A percentile compares a stretch with the other conserved stretches of the same genome.
These are phyloP conservation scores for Ceratonia siliqua DNA, from an alignment of 306 rosid species.

Conservation along the genomic window DNA sequence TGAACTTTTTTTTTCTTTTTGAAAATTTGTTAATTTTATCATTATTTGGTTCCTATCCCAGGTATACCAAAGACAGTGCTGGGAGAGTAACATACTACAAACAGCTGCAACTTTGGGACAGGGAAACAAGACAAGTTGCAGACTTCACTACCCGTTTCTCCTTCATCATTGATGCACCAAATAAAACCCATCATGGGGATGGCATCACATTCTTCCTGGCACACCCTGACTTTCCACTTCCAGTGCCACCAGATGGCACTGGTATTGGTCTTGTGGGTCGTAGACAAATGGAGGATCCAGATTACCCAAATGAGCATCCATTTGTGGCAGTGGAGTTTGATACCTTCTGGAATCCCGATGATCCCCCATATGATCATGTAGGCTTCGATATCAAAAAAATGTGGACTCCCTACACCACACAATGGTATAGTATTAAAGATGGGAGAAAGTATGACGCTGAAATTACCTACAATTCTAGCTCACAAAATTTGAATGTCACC, in stretches of 20 bases:
- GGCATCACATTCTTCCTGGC: slow-evolving; percentile 53
- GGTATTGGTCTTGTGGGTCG: slow-evolving; percentile 30
- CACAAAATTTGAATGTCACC: neutral
- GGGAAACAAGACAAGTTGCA: slow-evolving; percentile 5
- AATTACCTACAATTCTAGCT: slow-evolving; percentile 19
- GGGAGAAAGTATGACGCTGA: slow-evolving; percentile 18
- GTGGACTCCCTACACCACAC: neutral
- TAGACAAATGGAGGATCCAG: neutral
- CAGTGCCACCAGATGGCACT: slow-evolving; percentile 14
- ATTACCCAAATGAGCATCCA: neutral
- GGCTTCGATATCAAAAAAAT: slow-evolving; percentile 1
- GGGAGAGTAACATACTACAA: slow-evolving; percentile 21
- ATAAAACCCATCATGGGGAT: slow-evolving; percentile 14
- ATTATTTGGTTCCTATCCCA: neutral
- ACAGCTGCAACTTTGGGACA: slow-evolving; percentile 24
- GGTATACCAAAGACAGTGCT: neutral
- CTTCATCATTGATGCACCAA: slow-evolving; percentile 34
- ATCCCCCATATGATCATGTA: slow-evolving; percentile 26
- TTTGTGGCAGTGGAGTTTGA: slow-evolving; percentile 58
- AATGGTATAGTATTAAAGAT: slow-evolving; percentile 19
- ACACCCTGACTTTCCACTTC: slow-evolving; percentile 4
- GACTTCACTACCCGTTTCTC: slow-evolving; percentile 42
- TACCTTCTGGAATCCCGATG: neutral
- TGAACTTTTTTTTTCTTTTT: too few species aligned
- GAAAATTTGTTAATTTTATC: neutral